Conservation (phyloP, 139 green algal genomes). For the Coelastrella sp. region DNA sequence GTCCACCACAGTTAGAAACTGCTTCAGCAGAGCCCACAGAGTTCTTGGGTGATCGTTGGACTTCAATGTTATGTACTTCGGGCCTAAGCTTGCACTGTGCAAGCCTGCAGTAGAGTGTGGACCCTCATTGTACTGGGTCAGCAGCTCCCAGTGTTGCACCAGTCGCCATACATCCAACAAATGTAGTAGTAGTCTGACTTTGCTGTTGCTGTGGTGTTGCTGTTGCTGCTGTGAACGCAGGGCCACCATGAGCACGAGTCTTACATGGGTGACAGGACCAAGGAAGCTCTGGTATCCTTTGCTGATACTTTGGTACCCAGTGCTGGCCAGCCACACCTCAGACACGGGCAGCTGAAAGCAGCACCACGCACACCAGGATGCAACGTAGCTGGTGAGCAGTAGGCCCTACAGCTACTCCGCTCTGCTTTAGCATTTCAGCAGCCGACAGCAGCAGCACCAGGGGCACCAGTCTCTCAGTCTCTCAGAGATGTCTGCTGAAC, state of each 20-base stretch:
- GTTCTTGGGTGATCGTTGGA: too few relatives aligned
- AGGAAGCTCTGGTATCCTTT: constrained; percentile 87
- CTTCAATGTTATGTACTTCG: too few relatives aligned
- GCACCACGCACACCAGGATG: constrained; percentile 72
- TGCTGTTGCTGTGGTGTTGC: too few relatives aligned
- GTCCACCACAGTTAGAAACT: too few relatives aligned
- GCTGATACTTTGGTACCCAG: constrained; percentile 85
- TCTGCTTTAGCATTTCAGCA: background rate
- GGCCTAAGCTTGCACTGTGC: too few relatives aligned
- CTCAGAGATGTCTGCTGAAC: background rate
- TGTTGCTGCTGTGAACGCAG: background rate
- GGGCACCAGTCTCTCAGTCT: too few relatives aligned
- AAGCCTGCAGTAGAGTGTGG: too few relatives aligned
- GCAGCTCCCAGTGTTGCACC: too few relatives aligned
- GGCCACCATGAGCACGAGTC: constrained; percentile 46
- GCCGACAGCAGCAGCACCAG: background rate
- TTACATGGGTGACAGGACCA: constrained; percentile 88
- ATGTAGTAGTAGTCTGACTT: background rate
- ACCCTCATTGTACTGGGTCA: too few relatives aligned
- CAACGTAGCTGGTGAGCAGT: constrained; percentile 75
- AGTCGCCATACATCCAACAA: too few relatives aligned
- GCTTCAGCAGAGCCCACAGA: too few relatives aligned
- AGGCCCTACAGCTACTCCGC: too few relatives aligned
- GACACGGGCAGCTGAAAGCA: constrained; percentile 61
- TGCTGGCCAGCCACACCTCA: constrained; percentile 78